These are phyloP conservation scores for Linnemannia schmuckeri DNA, from an alignment of 192 early-diverging fungal genomes.

Conservation along the genomic window DNA sequence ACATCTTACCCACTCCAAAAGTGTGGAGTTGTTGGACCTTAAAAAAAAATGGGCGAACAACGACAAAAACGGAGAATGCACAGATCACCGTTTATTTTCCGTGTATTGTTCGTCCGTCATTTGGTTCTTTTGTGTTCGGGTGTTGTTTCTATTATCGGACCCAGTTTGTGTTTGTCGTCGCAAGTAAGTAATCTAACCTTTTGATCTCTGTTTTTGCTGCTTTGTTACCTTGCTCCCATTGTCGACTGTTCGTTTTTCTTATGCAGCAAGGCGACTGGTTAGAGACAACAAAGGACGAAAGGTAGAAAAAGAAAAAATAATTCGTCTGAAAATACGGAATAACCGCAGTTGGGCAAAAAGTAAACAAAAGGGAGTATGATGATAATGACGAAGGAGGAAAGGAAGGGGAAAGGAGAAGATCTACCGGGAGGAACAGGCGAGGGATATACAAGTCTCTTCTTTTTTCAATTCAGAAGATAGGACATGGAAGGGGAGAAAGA, in stretches of 20 bases:
- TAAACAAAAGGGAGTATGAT: not conserved
- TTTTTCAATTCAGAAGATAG: no score
- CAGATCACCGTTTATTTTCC: not conserved
- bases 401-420: not conserved
- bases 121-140: not conserved
- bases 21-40: not conserved
- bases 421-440: not conserved
- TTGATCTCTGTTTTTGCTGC: not conserved
- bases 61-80: not conserved
- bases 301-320: not conserved
- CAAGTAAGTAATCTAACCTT: not conserved
- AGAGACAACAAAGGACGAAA: not conserved
- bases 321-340: not conserved
- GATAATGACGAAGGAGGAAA: no score
- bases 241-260: not conserved
- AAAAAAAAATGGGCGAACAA: not conserved
- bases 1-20: not conserved
- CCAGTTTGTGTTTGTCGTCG: no score
- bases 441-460: not conserved
- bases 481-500: no score
- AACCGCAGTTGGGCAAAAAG: not conserved
- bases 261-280: not conserved
- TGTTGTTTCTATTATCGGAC: constrained; percentile 1
- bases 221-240: not conserved
- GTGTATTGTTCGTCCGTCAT: not conserved